phyloP scores from a whole-genome alignment of 306 rosid species.

The Fragaria iinumae region DNA sequence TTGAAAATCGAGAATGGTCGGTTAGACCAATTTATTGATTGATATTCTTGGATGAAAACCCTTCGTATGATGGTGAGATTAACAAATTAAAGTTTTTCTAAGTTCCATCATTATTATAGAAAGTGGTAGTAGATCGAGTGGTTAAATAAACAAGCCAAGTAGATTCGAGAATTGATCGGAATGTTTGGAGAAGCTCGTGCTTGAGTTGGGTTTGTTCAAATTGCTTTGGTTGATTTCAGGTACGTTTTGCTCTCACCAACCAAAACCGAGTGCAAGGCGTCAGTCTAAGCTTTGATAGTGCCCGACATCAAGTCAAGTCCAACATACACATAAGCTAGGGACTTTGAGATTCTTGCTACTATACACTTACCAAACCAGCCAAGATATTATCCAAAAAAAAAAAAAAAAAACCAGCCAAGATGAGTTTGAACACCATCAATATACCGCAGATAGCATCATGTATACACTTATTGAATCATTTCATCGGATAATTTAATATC shows the following conservation, averaged over 20 bases:
- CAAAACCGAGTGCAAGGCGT: constrained; percentile 9
- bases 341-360: constrained; percentile 18
- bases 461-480: neutral
- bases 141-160: neutral
- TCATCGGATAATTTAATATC: neutral
- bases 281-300: neutral
- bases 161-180: constrained; percentile 5
- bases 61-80: neutral
- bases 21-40: neutral
- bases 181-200: constrained; percentile 17
- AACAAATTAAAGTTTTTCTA: neutral
- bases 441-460: neutral
- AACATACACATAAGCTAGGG: neutral
- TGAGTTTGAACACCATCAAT: neutral
- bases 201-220: constrained; percentile 15
- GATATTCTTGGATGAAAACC: neutral
- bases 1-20: neutral
- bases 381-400: too few relatives aligned
- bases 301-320: constrained; percentile 12
- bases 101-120: neutral
- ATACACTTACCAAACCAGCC: constrained; percentile 22
- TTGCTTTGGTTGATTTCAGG: neutral
- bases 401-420: neutral
- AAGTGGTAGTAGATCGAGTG: neutral
- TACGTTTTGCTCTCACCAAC: constrained; percentile 23